phyloP scores from a whole-genome alignment of 2,329 filamentous ascomycete species.

The Aspergillus sp. region DNA sequence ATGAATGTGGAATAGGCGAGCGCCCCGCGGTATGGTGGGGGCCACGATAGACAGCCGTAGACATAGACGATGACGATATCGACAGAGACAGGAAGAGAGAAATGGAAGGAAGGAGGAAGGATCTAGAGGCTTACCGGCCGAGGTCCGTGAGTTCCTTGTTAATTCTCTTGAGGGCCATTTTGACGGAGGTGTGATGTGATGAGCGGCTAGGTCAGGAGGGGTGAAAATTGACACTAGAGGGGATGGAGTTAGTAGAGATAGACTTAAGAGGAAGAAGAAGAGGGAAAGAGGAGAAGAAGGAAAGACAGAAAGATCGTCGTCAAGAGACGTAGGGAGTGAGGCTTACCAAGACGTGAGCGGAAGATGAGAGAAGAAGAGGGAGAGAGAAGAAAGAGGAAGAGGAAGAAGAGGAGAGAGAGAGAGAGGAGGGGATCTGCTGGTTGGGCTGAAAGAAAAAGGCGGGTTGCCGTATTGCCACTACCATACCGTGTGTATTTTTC shows the following conservation, averaged over 20 bases:
- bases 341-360: not conserved
- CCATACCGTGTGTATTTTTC: not conserved
- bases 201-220: not conserved
- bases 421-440: not conserved
- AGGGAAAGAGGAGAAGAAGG: not conserved
- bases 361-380: not conserved
- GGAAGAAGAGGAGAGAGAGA: conserved; percentile 18
- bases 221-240: not conserved
- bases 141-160: conserved; percentile 54
- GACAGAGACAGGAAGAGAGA: conserved; percentile 6
- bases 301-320: not conserved
- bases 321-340: not conserved
- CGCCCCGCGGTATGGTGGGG: conserved; percentile 23
- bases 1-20: not conserved
- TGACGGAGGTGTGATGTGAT: conserved; percentile 19
- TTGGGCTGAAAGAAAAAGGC: conserved; percentile 16
- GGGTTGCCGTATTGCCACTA: not conserved
- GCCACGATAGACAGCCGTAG: conserved; percentile 4
- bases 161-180: conserved; percentile 53
- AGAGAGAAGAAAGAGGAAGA: conserved; percentile 12
- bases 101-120: not conserved
- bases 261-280: conserved; percentile 6
- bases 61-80: not conserved
- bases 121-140: conserved; percentile 44
- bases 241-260: conserved; percentile 6